phyloP scores from a whole-genome alignment of 148 eudicot species.

The Rhododendron williamsianum region DNA sequence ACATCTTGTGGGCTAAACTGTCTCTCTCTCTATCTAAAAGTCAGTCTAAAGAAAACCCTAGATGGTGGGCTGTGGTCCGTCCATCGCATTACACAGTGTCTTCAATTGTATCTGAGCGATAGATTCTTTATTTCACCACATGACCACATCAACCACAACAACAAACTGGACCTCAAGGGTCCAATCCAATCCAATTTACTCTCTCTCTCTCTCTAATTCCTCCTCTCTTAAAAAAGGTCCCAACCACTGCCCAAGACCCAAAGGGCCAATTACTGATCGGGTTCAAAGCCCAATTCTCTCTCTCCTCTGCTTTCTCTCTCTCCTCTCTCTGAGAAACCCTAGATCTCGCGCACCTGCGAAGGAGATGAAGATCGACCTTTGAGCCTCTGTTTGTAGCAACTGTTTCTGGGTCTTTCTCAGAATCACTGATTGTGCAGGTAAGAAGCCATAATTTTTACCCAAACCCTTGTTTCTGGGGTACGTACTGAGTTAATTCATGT shows the following conservation, averaged over 20 bases:
- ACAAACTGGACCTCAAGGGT: constrained; percentile 30
- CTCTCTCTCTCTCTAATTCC: not conserved
- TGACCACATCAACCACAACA: not conserved
- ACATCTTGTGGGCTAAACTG: constrained; percentile 2
- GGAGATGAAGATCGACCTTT: not conserved
- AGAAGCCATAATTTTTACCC: not conserved
- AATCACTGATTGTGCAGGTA: constrained; percentile 4
- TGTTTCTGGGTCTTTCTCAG: not conserved
- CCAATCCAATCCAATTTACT: constrained; percentile 30
- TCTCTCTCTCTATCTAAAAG: not conserved
- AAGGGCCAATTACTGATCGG: constrained; percentile 24
- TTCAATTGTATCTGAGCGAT: not conserved
- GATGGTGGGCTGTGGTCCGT: constrained; percentile 18
- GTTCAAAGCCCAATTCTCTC: constrained; percentile 32
- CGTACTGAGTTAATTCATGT: not conserved
- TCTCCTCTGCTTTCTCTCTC: constrained; percentile 3
- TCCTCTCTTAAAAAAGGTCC: not conserved
- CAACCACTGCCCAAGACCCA: constrained; percentile 4
- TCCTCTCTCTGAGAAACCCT: constrained; percentile 19
- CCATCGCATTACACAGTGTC: not conserved
- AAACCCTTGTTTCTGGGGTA: not conserved
- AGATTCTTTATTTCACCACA: not conserved
- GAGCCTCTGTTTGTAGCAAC: not conserved
- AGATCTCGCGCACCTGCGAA: constrained; percentile 16
- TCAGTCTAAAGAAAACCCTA: not conserved